phyloP scores from a whole-genome alignment of 768 basidiomycete genomes.

The Naganishia vishniacii region DNA sequence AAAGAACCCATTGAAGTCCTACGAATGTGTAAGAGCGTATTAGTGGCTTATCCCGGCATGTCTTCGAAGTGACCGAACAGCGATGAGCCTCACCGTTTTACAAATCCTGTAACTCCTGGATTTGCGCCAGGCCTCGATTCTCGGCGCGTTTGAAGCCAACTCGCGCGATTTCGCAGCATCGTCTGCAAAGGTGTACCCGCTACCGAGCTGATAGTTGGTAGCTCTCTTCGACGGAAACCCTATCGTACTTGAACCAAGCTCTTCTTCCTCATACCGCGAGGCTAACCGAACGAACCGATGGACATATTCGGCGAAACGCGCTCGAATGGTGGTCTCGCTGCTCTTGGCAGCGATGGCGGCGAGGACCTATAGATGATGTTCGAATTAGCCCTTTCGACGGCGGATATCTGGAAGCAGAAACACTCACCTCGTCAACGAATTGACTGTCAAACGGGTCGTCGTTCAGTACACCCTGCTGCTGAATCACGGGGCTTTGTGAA shows the following conservation, averaged over 20 bases:
- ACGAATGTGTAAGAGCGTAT: slow-evolving; percentile 11
- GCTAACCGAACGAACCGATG: slow-evolving; percentile 80
- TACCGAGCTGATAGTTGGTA: slow-evolving; percentile 59
- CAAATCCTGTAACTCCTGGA: slow-evolving; percentile 73
- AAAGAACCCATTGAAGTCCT: slow-evolving; percentile 66
- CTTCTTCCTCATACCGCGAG: slow-evolving; percentile 84
- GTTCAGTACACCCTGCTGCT: slow-evolving; percentile 42
- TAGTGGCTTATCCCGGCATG: background rate
- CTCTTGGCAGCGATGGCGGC: slow-evolving; percentile 84
- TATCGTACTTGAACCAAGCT: slow-evolving; percentile 64
- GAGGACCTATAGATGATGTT: slow-evolving; percentile 58
- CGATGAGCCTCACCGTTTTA: slow-evolving; percentile 56
- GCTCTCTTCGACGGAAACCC: slow-evolving; percentile 64
- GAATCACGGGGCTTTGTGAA: slow-evolving; percentile 26
- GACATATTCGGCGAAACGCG: slow-evolving; percentile 84
- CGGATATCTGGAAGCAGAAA: background rate
- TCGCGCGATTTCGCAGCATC: slow-evolving; percentile 65
- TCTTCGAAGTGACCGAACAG: background rate
- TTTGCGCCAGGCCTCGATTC: slow-evolving; percentile 89
- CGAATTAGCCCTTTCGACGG: background rate
- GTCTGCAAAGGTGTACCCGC: slow-evolving; percentile 72
- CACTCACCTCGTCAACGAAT: slow-evolving; percentile 88
- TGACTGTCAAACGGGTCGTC: slow-evolving; percentile 66
- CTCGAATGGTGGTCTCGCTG: slow-evolving; percentile 79
- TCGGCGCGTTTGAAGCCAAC: slow-evolving; percentile 65